These are phyloP conservation scores for Capillidium heterosporum DNA, from an alignment of 371 early-diverging fungal species.

Conservation along the genomic window DNA sequence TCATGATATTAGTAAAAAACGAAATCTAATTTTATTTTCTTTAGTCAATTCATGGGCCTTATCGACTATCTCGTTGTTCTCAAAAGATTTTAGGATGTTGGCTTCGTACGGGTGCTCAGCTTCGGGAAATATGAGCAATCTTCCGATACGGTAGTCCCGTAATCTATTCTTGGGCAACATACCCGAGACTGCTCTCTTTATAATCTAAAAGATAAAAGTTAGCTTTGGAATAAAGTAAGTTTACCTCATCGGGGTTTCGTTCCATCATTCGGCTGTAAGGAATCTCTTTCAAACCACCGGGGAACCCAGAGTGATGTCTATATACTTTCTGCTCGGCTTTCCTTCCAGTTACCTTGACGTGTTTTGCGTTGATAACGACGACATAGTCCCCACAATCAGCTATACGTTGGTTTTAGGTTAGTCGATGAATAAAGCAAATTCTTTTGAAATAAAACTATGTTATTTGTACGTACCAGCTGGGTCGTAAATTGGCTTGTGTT, in stretches of 20 bases:
- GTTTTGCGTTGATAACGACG: constrained; percentile 86
- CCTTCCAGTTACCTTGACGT: constrained; percentile 66
- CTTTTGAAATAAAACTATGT: not conserved
- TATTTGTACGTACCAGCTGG: constrained; percentile 64
- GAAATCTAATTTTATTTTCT: not conserved
- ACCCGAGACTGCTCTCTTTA: constrained; percentile 85
- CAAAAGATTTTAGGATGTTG: constrained; percentile 75
- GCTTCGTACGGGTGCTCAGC: constrained; percentile 74
- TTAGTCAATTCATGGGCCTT: not conserved
- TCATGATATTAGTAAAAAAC: not conserved
- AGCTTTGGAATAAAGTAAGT: not conserved
- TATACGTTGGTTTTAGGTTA: constrained; percentile 12
- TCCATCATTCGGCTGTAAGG: constrained; percentile 52
- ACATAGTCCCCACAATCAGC: constrained; percentile 96
- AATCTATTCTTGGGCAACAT: constrained; percentile 92
- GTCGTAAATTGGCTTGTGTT: constrained; percentile 91
- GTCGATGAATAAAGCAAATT: not conserved
- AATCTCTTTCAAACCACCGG: constrained; percentile 80
- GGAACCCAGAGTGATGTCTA: constrained; percentile 73
- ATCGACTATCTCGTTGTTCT: constrained; percentile 9
- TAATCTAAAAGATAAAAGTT: constrained; percentile 20
- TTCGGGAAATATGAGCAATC: constrained; percentile 78
- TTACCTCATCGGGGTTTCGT: constrained; percentile 60
- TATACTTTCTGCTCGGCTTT: constrained; percentile 80
- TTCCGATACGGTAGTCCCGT: constrained; percentile 53